Base-by-base conservation (phyloP, 805 yeast genomes). In the Lipomyces yamanashiensis region DNA sequence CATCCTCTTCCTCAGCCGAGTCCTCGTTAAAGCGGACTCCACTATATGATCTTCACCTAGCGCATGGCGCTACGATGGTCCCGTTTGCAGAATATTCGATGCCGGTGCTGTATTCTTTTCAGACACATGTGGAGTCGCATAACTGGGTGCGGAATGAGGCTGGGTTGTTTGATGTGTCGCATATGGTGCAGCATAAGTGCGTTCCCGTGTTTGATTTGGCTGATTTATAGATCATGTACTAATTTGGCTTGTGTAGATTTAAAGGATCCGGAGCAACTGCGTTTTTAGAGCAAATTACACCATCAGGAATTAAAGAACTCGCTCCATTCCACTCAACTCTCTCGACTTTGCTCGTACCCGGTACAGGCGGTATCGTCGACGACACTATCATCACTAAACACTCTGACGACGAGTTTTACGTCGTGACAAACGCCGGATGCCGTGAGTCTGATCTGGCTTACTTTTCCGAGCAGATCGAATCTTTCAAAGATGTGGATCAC, bases 361-460 rank as follows among this genome's bases (percentile, higher is more conserved):
- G 84, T 7, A 84, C 89, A 23, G 98, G 98, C 47, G 92, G 97
- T 12, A 84, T 93, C 64, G 92, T 95, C 70, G 98, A 95, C 76
- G 96, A 95, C 74, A 90, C 96, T 40, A 88, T 95, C 72, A 88
- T 97, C 69, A 90, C 90, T 68, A 93, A 90, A 74, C 92, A 83
- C 43, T 85, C 84, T n/a, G 82, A 82, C 45, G 82, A 82, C 57
- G 82, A 83, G 54, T 93, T 84, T 74, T 92, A 92, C 75, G 85
- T 95, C 71, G 99, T 95, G 7, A 92, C 98, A 48, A 95, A 95
- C 76, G 99, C 98, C 2, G 98, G 97, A 7, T 89, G 98, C 72
- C 82, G 96, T 62, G 93, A 84, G 1, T 88, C 89, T 73, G 98
- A 92, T 74, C 74, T 85, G 21, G 79, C 77, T 15, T 92, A 89